A percentile compares a stretch with the other conserved stretches of the same genome.
phyloP scores from a whole-genome alignment of 2,329 filamentous ascomycete species.

The Nannizziopsis arthrosporioides region DNA sequence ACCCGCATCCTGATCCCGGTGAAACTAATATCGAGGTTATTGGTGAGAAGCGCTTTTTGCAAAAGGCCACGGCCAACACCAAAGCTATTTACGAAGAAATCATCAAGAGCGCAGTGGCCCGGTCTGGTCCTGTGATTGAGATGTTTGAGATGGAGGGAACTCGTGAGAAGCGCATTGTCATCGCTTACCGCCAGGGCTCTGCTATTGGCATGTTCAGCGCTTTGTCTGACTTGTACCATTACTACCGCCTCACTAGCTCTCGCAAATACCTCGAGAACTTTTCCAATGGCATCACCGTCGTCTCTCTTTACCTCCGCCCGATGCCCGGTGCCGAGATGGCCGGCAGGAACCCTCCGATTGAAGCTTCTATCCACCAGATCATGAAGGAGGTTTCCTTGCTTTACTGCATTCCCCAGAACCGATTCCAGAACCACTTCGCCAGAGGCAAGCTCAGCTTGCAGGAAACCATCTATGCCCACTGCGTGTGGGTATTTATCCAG shows the following conservation, averaged over 20 bases:
- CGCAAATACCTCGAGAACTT: constrained; percentile 98
- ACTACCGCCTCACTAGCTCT: constrained; percentile 92
- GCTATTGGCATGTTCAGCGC: constrained; percentile 91
- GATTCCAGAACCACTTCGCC: constrained; percentile 82
- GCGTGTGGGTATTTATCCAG: constrained; percentile 92
- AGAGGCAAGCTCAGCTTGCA: constrained; percentile 79
- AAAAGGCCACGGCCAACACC: constrained; percentile 92
- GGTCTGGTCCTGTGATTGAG: constrained; percentile 92
- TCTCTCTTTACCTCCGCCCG: constrained; percentile 85
- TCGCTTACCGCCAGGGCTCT: constrained; percentile 88
- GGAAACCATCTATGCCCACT: constrained; percentile 94
- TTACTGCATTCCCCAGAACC: constrained; percentile 96
- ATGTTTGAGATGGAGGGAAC: constrained; percentile 90
- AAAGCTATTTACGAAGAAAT: constrained; percentile 92
- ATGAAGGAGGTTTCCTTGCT: constrained; percentile 95
- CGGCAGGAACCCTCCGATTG: constrained; percentile 61
- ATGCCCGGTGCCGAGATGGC: constrained; percentile 47
- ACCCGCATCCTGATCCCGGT: constrained; percentile 57
- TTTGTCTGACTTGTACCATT: constrained; percentile 91
- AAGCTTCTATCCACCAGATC: constrained; percentile 94
- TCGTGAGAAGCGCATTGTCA: constrained; percentile 82
- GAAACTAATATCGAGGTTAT: constrained; percentile 88
- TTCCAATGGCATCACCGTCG: constrained; percentile 93
- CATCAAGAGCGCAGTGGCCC: constrained; percentile 68
- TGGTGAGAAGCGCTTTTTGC: constrained; percentile 84